Base-by-base conservation (phyloP, 2,329 filamentous ascomycete genomes). In the Byssothecium circinans region DNA sequence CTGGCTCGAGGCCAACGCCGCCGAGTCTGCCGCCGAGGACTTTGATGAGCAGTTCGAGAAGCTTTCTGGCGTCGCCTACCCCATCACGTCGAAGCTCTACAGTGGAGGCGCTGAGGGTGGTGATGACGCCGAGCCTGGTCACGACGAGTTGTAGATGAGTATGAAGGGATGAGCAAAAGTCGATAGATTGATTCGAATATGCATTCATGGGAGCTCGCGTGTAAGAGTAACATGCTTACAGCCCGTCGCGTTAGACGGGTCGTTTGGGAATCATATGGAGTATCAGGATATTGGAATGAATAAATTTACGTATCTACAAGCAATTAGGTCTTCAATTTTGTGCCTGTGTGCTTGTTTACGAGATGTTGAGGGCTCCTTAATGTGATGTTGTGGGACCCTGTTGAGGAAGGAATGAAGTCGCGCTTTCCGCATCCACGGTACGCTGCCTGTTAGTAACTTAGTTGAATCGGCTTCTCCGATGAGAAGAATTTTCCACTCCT, bases 11-110 rank as follows among this genome's bases (percentile, higher is more conserved):
- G 90, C 95, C 83, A 95, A 96, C 78, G 89, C 84, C 60, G 84
- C 87, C 60, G 87, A 87, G 43, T 94, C 94, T 57, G 84, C 81
- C 61, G 81, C 90, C 50, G 92, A 96, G 80, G 94, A 97, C 80
- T 96, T 97, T 67, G 91, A 96, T 77, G 94, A 99, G 84, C 92
- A 97, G 82, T 96, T 95, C 82, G 92, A 99, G 88, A 96, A 96
- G 84, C 84, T 99, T 62, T 95, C 89, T 66, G 88, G 88, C 74
- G 89, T 96, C 58, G 94, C 94, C 45, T 96, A 97, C 80, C 94
- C 94, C 62, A 99, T 99, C 78, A 99, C 94, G 65, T 95, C 89
- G 80, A 99, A 99, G 85, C 83, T 96, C 68, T 96, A 96, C 81
- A 66, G 83, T 58, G 75, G 71, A 63, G 86, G 83, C 52, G 73